Base-by-base conservation (phyloP, 768 basidiomycete genomes). In the Tricholoma bakamatsutake region DNA sequence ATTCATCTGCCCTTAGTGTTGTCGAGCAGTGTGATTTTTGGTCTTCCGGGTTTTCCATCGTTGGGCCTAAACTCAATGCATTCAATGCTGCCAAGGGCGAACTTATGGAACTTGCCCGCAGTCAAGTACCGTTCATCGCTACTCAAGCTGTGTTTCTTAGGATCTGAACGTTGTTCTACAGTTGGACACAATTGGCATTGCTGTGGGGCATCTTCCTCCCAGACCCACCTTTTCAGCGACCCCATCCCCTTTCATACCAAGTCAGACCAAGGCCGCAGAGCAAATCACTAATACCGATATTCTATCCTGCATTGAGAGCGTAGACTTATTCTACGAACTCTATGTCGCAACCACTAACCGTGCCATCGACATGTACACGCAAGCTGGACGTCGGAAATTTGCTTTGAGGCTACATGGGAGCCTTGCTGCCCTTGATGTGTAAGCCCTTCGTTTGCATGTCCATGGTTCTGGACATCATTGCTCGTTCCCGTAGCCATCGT, bases 361-460 rank as follows among this genome's bases (percentile, higher is more conserved):
- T 52, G 85, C 93, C 5, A 88, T 97, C 54, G 88, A 92, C 47
- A 78, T 87, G 59, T 97, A 93, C 63, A 86, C 83, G 50, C 85
- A 82, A 60, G 87, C 88, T n/a, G 88, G 86, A 15, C 82, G 94
- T 43, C 79, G 86, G 49, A 89, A 96, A 64, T 91, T 88, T 65
- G 93, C 93, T 9, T 72, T 95, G 34, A 88, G 88, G 61, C 71
- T 98, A 49, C 90, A 94, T 58, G 91, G 90, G 1, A 86, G 81
- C 62, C 75, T 98, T 13, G 96, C 94, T 3, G 90, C 89, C 13
- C 79, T 98, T 35, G 94, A 98, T 60, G 69, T 87, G 96, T 98
- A 73, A 60, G 93, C 73, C 28, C 21, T 17, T 53, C 58, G 50
- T 12, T 28, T 45, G 9, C 9, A 18, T n/a, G 17, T 17, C n/a